Evolutionary conservation across 345 rosid genomes (phyloP), one percentile per base, ranked within the genome.

Genomic region (Melaleuca alternifolia): DNA sequence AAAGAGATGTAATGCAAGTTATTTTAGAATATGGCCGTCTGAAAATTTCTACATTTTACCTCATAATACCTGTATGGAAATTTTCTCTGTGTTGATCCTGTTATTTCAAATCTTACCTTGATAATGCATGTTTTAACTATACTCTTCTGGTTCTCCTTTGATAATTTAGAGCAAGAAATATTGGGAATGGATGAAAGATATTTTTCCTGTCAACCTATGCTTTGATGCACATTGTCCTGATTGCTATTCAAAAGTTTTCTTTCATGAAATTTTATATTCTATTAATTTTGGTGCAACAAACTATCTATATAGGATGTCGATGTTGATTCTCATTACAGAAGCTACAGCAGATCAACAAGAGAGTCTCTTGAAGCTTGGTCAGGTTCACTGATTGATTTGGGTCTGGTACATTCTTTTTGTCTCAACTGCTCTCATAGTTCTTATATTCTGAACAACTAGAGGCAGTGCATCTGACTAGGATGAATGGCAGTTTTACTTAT

Each of bases 291-390:
- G 52, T 51, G 11, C 51, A 79, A 37, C 88, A 84, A 62, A 71
- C 37, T 65, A 65, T 33, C 81, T 89, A 5, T 89, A 85, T 88
- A 97, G 99, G 98, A 92, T 84, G 86, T 94, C 84, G 95, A 96
- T 89, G 92, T 97, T 86, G 94, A 94, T 88, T 85, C 92, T 84
- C 92, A 92, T 77, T 96, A 95, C 87, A 94, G 90, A 92, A 92
- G 89, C 86, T 96, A 94, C 89, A 91, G 97, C 79, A 85, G 92
- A 56, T 90, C 94, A 84, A 96, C 98, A 54, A 92, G 94, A 87
- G 88, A 53, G 7, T 96, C 99, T 89, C 96, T 97, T 46, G 98
- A 95, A 95, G 94, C 94, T 75, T 97, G 99, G 99, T 93, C 96
- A 44, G 96, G 94, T 83, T 91, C 92, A 83, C 94, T 92, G 95